A percentile compares a stretch with the other conserved stretches of the same genome.
These are phyloP conservation scores for Solanum paucissectum DNA, from an alignment of 257 asterid species.

Conservation along the genomic window DNA sequence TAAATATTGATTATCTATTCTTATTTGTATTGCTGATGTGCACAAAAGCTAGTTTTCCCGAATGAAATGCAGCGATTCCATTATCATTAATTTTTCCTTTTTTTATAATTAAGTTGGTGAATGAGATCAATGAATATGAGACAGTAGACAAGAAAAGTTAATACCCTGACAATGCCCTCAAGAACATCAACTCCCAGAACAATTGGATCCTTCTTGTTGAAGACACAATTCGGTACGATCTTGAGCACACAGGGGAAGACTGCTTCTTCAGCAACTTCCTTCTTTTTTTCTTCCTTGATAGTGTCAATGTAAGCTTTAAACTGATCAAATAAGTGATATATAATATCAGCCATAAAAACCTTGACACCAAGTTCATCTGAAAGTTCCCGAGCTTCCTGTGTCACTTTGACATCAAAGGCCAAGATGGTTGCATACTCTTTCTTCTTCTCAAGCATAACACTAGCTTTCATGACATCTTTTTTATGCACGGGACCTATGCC, in stretches of 20 bases:
- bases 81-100: not conserved
- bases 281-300: conserved; percentile 93
- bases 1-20: not conserved
- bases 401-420: conserved; percentile 93
- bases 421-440: conserved; percentile 85
- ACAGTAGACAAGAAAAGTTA: not conserved
- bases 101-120: not conserved
- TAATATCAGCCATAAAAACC: conserved; percentile 79
- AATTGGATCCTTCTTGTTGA: conserved; percentile 95
- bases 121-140: not conserved
- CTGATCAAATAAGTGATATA: conserved; percentile 86
- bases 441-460: conserved; percentile 98
- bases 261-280: conserved; percentile 91
- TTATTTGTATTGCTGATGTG: not conserved
- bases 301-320: conserved; percentile 89
- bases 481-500: conserved; percentile 96
- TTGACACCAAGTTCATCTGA: conserved; percentile 90
- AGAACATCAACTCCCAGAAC: conserved; percentile 90
- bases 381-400: conserved; percentile 85
- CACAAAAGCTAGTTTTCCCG: not conserved
- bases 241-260: conserved; percentile 93
- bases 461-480: conserved; percentile 92
- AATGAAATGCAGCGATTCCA: not conserved
- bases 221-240: conserved; percentile 81
- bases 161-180: conserved; percentile 82